Conservation (phyloP, 148 eudicot species). For the Vaccinium vitisidaea region DNA sequence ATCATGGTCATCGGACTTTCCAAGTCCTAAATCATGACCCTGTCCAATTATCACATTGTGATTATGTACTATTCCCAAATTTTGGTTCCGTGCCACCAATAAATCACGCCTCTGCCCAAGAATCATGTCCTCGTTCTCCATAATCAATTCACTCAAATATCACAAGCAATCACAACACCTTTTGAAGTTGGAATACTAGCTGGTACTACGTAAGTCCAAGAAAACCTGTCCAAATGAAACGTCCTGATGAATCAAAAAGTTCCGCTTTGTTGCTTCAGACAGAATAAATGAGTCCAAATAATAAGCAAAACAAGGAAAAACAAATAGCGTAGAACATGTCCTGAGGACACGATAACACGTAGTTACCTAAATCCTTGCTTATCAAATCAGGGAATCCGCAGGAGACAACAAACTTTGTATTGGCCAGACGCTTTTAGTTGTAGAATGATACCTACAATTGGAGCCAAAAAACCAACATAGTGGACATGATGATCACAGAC, state of each 20-base stretch:
- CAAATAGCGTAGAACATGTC: not conserved
- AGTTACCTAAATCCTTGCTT: not conserved
- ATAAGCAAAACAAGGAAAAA: not conserved
- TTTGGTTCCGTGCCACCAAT: too few species aligned
- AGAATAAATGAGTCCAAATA: not conserved
- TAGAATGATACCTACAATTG: not conserved
- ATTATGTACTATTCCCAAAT: constrained; percentile 2
- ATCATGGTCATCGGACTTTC: constrained; percentile 16
- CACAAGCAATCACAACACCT: not conserved
- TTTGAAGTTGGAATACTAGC: not conserved
- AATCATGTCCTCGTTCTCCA: constrained; percentile 42
- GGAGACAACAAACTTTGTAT: not conserved
- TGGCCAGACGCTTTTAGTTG: not conserved
- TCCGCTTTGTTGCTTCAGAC: not conserved
- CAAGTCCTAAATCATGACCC: constrained; percentile 36
- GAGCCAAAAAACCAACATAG: not conserved
- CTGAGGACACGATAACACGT: not conserved
- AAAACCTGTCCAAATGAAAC: not conserved
- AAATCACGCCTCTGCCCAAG: constrained; percentile 31
- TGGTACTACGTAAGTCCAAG: not conserved
- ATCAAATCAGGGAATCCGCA: not conserved
- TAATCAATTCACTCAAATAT: constrained; percentile 1
- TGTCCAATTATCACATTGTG: constrained; percentile 36
- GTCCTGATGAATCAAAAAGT: not conserved
- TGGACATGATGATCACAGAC: not conserved